Evolutionary conservation across 768 basidiomycete species (phyloP).

Genomic region (Baorangia bicolor): DNA sequence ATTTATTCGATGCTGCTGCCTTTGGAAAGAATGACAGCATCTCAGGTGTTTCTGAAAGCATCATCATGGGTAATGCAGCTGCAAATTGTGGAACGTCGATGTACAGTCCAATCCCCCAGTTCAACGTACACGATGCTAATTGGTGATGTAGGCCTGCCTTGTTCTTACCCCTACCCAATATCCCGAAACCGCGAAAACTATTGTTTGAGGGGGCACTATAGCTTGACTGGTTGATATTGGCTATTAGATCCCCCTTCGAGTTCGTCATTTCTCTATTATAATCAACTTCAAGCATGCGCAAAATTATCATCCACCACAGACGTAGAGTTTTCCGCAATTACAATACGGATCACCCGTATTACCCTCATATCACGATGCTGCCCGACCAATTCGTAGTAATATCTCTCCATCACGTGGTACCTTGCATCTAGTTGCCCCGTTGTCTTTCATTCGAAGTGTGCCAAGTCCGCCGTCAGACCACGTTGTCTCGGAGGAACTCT

Average conservation of each 20-base stretch:
- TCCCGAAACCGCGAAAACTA: conserved; percentile 35
- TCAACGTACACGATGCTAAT: conserved; percentile 5
- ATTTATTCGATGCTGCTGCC: conserved; percentile 95
- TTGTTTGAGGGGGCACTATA: conserved; percentile 37
- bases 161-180: conserved; percentile 30
- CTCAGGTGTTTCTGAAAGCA: conserved; percentile 97
- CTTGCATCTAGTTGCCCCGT: neutral
- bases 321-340: neutral
- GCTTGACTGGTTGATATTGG: neutral
- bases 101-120: conserved; percentile 44
- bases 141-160: conserved; percentile 34
- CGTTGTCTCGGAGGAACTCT: neutral
- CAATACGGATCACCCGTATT: neutral
- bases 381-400: neutral
- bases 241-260: neutral
- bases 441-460: neutral
- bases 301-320: neutral
- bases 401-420: neutral
- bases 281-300: neutral
- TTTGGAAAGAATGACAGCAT: conserved; percentile 95
- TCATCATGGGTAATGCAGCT: conserved; percentile 98
- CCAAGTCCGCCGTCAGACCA: neutral
- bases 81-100: conserved; percentile 93
- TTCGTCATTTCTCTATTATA: neutral
- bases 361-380: no score